Evolutionary conservation across 2,329 filamentous ascomycete genomes (phyloP).

Genomic region (Fusarium drepaniforme): DNA sequence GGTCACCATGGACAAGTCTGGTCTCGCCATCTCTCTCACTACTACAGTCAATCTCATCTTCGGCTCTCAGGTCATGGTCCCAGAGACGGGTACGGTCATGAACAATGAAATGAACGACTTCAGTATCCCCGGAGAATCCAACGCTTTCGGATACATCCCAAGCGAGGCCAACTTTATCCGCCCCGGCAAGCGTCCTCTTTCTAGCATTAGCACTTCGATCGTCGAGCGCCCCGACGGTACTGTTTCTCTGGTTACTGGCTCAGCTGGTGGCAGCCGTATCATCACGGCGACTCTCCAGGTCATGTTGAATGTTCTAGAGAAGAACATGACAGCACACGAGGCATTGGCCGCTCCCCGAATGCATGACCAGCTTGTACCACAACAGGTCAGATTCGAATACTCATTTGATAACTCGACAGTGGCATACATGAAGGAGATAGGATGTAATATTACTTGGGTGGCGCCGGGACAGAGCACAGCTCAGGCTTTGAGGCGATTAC

Average conservation of each 20-base stretch:
- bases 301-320: constrained; percentile 80
- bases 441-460: constrained; percentile 82
- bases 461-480: constrained; percentile 75
- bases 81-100: constrained; percentile 85
- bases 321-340: constrained; percentile 68
- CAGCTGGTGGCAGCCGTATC: constrained; percentile 87
- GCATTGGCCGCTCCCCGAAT: constrained; percentile 78
- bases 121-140: constrained; percentile 77
- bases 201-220: constrained; percentile 82
- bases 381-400: constrained; percentile 77
- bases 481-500: constrained; percentile 75
- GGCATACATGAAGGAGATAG: constrained; percentile 72
- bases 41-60: constrained; percentile 87
- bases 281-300: constrained; percentile 87
- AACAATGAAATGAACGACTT: constrained; percentile 78
- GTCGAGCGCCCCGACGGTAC: constrained; percentile 76
- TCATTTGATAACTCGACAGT: constrained; percentile 78
- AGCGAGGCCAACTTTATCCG: constrained; percentile 80
- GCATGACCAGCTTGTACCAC: constrained; percentile 86
- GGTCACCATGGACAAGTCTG: constrained; percentile 75
- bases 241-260: constrained; percentile 79
- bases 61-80: constrained; percentile 80
- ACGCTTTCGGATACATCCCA: constrained; percentile 83
- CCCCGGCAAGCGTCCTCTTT: constrained; percentile 83
- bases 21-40: constrained; percentile 81